Conservation (phyloP, 768 basidiomycete genomes). For the Tylopilus subfusipes region DNA sequence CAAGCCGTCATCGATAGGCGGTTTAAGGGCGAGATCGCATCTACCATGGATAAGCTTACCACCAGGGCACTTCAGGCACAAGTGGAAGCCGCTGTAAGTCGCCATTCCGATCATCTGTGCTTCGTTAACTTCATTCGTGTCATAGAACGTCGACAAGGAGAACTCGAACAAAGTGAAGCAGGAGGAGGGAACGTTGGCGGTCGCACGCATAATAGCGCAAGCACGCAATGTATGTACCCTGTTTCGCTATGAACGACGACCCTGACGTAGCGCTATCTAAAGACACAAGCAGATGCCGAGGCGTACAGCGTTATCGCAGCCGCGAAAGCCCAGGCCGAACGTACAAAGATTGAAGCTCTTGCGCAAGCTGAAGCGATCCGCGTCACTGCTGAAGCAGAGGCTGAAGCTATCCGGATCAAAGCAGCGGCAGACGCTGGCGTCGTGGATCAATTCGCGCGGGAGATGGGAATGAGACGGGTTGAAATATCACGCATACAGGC, state of each 20-base stretch:
- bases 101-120: neutral
- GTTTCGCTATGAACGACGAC: neutral
- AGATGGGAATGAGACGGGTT: conserved; percentile 68
- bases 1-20: conserved; percentile 86
- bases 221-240: conserved; percentile 41
- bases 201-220: conserved; percentile 74
- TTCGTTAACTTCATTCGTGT: neutral
- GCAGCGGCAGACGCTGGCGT: conserved; percentile 62
- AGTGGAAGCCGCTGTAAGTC: conserved; percentile 74
- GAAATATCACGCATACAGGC: conserved; percentile 63
- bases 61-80: conserved; percentile 82
- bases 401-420: conserved; percentile 61
- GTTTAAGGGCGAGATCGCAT: conserved; percentile 85
- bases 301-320: conserved; percentile 72
- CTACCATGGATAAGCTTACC: conserved; percentile 82
- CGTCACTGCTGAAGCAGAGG: conserved; percentile 73
- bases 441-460: conserved; percentile 62
- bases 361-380: conserved; percentile 76
- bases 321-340: conserved; percentile 70
- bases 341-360: conserved; percentile 63
- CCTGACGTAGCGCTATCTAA: conserved; percentile 10
- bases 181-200: conserved; percentile 74
- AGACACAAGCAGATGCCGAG: conserved; percentile 71
- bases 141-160: conserved; percentile 78
- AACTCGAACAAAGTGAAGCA: conserved; percentile 87